Evolutionary conservation across 164 flowering plant genomes (phyloP).

Genomic region (Litsea cubeba): DNA sequence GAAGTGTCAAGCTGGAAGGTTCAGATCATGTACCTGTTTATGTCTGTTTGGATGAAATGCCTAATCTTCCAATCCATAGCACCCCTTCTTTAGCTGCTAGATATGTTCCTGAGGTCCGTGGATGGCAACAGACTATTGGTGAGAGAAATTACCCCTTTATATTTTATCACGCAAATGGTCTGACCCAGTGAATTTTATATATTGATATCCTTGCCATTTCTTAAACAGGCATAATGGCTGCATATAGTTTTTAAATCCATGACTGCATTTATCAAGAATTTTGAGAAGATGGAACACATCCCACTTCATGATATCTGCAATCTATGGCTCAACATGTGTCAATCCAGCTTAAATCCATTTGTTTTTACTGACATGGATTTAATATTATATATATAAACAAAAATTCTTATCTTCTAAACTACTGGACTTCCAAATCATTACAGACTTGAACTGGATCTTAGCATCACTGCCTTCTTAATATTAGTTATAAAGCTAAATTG

Average conservation of each 20-base stretch:
- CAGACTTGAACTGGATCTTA: too few species aligned
- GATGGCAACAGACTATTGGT: constrained; percentile 93
- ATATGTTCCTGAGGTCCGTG: constrained; percentile 75
- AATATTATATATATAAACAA: too few species aligned
- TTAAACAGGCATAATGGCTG: not conserved
- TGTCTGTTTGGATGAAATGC: constrained; percentile 51
- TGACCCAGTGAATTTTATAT: not conserved
- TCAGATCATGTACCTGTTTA: constrained; percentile 97
- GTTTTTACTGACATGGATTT: too few species aligned
- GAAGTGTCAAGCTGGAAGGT: constrained; percentile 69
- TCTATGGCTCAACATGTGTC: too few species aligned
- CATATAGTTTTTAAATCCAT: not conserved
- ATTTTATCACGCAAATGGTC: not conserved
- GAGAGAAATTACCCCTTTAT: constrained; percentile 8
- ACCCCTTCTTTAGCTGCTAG: constrained; percentile 83
- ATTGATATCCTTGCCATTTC: not conserved
- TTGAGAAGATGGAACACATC: not conserved
- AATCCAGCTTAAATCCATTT: too few species aligned
- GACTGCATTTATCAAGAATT: not conserved
- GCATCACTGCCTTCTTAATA: too few species aligned
- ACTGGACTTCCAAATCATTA: too few species aligned
- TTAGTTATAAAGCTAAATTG: too few species aligned
- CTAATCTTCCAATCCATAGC: constrained; percentile 50
- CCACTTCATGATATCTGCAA: not conserved
- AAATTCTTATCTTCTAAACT: too few species aligned